A percentile compares a stretch with the other conserved stretches of the same genome.
Conservation (phyloP, 1,284 basidiomycete genomes). For the Austroboletus olivaceoglutinosus region DNA sequence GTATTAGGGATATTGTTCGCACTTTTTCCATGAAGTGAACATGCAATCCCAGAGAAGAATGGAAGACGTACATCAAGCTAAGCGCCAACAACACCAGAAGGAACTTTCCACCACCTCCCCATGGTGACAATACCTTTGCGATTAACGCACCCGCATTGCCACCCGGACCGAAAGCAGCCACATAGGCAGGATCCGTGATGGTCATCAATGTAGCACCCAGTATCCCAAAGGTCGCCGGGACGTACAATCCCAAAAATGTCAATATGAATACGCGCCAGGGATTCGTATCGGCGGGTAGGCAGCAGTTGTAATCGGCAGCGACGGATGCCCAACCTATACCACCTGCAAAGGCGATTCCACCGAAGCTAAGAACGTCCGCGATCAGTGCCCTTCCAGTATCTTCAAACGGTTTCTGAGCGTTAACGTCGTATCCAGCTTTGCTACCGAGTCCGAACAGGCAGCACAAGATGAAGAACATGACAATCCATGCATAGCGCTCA, state of each 20-base stretch:
- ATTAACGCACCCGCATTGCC: slow-evolving; percentile 49
- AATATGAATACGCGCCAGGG: slow-evolving; percentile 50
- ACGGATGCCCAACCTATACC: slow-evolving; percentile 48
- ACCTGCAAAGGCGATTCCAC: slow-evolving; percentile 50
- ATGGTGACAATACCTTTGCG: slow-evolving; percentile 43
- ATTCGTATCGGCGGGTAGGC: slow-evolving; percentile 46
- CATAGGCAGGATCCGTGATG: slow-evolving; percentile 49
- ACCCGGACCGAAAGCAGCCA: slow-evolving; percentile 45
- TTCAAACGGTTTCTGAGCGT: slow-evolving; percentile 45
- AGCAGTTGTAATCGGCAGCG: slow-evolving; percentile 57
- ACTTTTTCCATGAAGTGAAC: slow-evolving; percentile 27
- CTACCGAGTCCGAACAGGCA: slow-evolving; percentile 47
- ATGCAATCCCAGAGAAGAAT: background rate
- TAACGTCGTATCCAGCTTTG: slow-evolving; percentile 48
- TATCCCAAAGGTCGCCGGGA: slow-evolving; percentile 54
- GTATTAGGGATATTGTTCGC: slow-evolving; percentile 62
- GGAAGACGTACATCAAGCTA: slow-evolving; percentile 44
- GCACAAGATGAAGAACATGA: slow-evolving; percentile 53
- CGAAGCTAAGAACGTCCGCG: slow-evolving; percentile 53
- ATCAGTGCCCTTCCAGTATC: slow-evolving; percentile 45
- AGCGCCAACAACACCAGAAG: slow-evolving; percentile 58
- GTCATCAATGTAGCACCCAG: slow-evolving; percentile 58
- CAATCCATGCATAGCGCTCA: slow-evolving; percentile 63
- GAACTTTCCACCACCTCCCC: slow-evolving; percentile 56
- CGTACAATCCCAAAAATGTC: slow-evolving; percentile 57